These are phyloP conservation scores for Croton laevigatus DNA, from an alignment of 441 rosid species.

Conservation along the genomic window DNA sequence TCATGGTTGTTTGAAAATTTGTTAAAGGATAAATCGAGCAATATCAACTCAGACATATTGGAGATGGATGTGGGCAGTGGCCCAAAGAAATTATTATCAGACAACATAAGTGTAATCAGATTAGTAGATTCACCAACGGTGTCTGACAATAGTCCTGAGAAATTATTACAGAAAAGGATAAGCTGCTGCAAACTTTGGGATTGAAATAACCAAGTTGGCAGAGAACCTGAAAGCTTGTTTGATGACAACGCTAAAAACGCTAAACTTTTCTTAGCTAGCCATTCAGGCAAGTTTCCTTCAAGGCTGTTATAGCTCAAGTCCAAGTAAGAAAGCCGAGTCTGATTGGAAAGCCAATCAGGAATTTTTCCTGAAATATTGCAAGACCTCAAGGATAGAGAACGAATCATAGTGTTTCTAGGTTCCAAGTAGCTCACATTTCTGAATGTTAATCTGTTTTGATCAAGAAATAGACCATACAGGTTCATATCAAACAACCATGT, in stretches of 20 bases:
- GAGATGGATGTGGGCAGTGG: slow-evolving; percentile 33
- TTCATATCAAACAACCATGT: slow-evolving; percentile 6
- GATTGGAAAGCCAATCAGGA: slow-evolving; percentile 34
- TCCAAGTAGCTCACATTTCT: not conserved
- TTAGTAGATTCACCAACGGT: slow-evolving; percentile 13
- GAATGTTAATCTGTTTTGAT: slow-evolving; percentile 5
- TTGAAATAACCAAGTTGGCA: slow-evolving; percentile 36
- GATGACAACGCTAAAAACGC: slow-evolving; percentile 23
- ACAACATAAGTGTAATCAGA: slow-evolving; percentile 16
- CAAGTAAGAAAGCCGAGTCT: slow-evolving; percentile 22
- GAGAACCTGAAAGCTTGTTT: slow-evolving; percentile 33
- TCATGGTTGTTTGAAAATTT: slow-evolving; percentile 26
- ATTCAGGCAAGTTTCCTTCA: slow-evolving; percentile 29
- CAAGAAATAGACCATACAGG: not conserved
- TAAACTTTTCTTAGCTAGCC: slow-evolving; percentile 25
- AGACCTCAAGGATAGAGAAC: slow-evolving; percentile 22
- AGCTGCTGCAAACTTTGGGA: slow-evolving; percentile 12
- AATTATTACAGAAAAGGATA: slow-evolving; percentile 26
- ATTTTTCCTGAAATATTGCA: slow-evolving; percentile 29
- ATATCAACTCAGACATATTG: slow-evolving; percentile 9
- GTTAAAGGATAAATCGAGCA: slow-evolving; percentile 31
- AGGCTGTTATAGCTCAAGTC: slow-evolving; percentile 37
- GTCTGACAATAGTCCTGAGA: slow-evolving; percentile 32
- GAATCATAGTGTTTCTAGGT: not conserved
- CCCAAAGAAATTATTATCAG: slow-evolving; percentile 38